Evolutionary conservation across 257 asterid species (phyloP).

Genomic region (Salvia miltiorrhiza): DNA sequence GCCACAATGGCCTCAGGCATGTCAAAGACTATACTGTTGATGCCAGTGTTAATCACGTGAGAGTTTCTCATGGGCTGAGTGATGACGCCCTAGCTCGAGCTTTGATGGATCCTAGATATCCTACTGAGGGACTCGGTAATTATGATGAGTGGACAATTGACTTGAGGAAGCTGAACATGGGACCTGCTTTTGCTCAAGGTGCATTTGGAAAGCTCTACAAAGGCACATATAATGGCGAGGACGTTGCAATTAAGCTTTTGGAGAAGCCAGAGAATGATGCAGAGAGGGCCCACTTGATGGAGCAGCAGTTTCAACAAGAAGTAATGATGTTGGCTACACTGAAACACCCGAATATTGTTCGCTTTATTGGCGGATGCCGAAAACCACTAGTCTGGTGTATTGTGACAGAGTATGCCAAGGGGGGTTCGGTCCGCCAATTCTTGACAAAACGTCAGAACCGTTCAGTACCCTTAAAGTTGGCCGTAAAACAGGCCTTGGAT

Average conservation of each 20-base stretch:
- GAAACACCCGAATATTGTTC: conserved; percentile 93
- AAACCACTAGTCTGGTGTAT: conserved; percentile 99
- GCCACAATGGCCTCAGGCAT: conserved; percentile 83
- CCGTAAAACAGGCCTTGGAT: conserved; percentile 98
- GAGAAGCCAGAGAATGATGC: conserved; percentile 86
- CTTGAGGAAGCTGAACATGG: conserved; percentile 93
- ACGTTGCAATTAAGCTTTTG: conserved; percentile 92
- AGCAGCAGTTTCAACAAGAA: conserved; percentile 97
- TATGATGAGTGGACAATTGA: conserved; percentile 94
- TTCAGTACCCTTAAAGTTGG: conserved; percentile 86
- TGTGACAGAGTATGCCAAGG: conserved; percentile 95
- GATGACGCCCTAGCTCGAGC: conserved; percentile 92
- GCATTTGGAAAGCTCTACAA: conserved; percentile 95
- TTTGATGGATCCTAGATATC: conserved; percentile 76
- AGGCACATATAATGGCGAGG: conserved; percentile 88
- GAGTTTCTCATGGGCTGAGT: conserved; percentile 63
- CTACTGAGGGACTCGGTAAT: conserved; percentile 84
- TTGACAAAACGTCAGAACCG: conserved; percentile 79
- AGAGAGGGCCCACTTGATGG: conserved; percentile 89
- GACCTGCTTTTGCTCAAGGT: conserved; percentile 97
- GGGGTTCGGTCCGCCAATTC: conserved; percentile 93
- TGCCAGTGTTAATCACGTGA: conserved; percentile 74
- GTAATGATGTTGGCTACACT: conserved; percentile 92
- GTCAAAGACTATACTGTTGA: conserved; percentile 78
- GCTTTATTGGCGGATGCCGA: conserved; percentile 91